These are phyloP conservation scores for Nakazawaea molendinolei DNA, from an alignment of 805 yeast genomes.

Conservation along the genomic window DNA sequence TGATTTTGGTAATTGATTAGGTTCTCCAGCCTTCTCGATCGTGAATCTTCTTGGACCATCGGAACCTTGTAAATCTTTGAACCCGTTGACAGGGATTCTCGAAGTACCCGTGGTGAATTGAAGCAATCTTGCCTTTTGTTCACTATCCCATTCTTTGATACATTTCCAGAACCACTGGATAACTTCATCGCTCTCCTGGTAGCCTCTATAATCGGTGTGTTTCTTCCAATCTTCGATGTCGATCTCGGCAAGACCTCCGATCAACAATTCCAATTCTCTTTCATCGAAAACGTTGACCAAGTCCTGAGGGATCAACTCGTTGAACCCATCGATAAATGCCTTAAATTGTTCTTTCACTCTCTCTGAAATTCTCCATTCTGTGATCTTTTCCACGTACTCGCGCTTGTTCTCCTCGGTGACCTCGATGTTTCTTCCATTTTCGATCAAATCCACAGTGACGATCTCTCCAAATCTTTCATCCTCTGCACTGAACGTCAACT, in stretches of 20 bases:
- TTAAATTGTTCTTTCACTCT: slow-evolving; percentile 94
- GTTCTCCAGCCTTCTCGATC: slow-evolving; percentile 95
- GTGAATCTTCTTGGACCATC: slow-evolving; percentile 99
- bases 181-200: slow-evolving; percentile 92
- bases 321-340: slow-evolving; percentile 95
- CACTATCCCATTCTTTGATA: slow-evolving; percentile 90
- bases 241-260: slow-evolving; percentile 97
- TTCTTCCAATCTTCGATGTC: slow-evolving; percentile 99
- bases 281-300: slow-evolving; percentile 95
- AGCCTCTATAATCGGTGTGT: slow-evolving; percentile 97
- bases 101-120: slow-evolving; percentile 99
- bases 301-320: slow-evolving; percentile 95
- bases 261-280: slow-evolving; percentile 90
- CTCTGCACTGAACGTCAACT: slow-evolving; percentile 75
- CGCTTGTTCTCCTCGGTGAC: slow-evolving; percentile 93
- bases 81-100: slow-evolving; percentile 97
- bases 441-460: slow-evolving; percentile 83
- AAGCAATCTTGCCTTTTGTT: slow-evolving; percentile 88
- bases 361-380: slow-evolving; percentile 92
- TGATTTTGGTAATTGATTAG: slow-evolving; percentile 89
- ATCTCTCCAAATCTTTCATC: slow-evolving; percentile 95
- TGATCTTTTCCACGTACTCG: slow-evolving; percentile 89
- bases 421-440: slow-evolving; percentile 80
- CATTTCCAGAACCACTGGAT: slow-evolving; percentile 99
- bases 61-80: slow-evolving; percentile 96